Conservation (phyloP, 192 early-diverging fungal genomes). For the Gaertneriomyces sp. region DNA sequence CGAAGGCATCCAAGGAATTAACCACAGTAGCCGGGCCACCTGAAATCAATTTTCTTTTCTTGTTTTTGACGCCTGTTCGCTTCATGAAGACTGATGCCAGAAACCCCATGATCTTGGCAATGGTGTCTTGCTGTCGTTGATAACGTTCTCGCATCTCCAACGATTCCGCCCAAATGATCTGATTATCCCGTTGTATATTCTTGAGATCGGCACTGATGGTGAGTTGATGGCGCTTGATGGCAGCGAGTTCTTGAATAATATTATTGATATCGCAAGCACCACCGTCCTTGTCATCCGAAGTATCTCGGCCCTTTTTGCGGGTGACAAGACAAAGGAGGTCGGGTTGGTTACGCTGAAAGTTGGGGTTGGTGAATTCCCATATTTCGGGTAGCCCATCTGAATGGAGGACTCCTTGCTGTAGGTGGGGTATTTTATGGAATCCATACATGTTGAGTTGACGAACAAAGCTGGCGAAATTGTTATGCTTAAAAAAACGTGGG, state of each 20-base stretch:
- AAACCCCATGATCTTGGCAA: slow-evolving; percentile 91
- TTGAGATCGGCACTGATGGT: slow-evolving; percentile 84
- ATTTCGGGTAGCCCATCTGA: slow-evolving; percentile 72
- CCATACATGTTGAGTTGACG: slow-evolving; percentile 74
- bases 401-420: slow-evolving; percentile 83
- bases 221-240: slow-evolving; percentile 85
- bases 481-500: slow-evolving; percentile 62
- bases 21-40: not conserved
- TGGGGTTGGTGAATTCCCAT: slow-evolving; percentile 88
- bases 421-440: slow-evolving; percentile 95
- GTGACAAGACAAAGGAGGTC: slow-evolving; percentile 84
- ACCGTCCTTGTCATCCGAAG: slow-evolving; percentile 14
- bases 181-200: slow-evolving; percentile 83
- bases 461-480: slow-evolving; percentile 59
- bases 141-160: slow-evolving; percentile 69
- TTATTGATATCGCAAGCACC: slow-evolving; percentile 40
- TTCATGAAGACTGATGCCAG: slow-evolving; percentile 74
- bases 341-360: slow-evolving; percentile 86
- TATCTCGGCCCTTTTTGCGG: slow-evolving; percentile 66
- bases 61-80: slow-evolving; percentile 6
- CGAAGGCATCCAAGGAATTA: too few species aligned
- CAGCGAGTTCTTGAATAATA: slow-evolving; percentile 68
- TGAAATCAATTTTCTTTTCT: slow-evolving; percentile 36
- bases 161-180: slow-evolving; percentile 84
- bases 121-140: slow-evolving; percentile 82